A percentile compares a stretch with the other conserved stretches of the same genome.
phyloP scores from a whole-genome alignment of 768 basidiomycete species.

The Suillus subalutaceus region DNA sequence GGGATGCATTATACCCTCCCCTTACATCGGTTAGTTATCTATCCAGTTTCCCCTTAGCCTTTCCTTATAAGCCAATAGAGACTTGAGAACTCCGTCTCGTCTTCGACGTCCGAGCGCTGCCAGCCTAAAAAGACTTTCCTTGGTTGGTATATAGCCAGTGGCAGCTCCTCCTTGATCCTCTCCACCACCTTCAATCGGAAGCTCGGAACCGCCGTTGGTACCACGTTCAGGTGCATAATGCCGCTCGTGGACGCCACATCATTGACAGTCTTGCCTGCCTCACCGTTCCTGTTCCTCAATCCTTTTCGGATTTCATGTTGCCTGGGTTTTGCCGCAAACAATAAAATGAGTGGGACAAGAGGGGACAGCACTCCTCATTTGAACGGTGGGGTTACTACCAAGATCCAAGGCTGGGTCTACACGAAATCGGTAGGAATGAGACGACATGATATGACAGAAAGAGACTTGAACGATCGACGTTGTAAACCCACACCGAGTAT shows the following conservation, averaged over 20 bases:
- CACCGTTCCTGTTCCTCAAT: conserved; percentile 1
- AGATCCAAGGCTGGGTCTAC: too few species aligned
- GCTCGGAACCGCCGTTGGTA: neutral
- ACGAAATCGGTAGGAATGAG: too few species aligned
- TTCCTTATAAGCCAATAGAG: neutral
- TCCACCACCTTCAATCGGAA: neutral
- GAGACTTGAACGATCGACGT: too few species aligned
- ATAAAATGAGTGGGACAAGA: neutral
- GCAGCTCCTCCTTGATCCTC: neutral
- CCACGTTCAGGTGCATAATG: neutral
- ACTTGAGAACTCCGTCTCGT: neutral
- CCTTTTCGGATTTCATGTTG: neutral
- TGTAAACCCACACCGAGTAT: too few species aligned
- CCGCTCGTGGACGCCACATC: neutral
- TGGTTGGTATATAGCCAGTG: neutral
- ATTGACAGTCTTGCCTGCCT: neutral
- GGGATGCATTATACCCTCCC: neutral
- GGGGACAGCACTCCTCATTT: neutral
- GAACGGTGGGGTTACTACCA: neutral
- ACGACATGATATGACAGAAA: too few species aligned
- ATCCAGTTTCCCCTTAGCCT: neutral
- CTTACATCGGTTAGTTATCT: neutral
- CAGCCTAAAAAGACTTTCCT: neutral
- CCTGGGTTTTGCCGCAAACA: neutral
- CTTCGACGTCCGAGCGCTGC: neutral